phyloP scores from a whole-genome alignment of 2,329 filamentous ascomycete genomes.

The Pseudogymnoascus sp. region DNA sequence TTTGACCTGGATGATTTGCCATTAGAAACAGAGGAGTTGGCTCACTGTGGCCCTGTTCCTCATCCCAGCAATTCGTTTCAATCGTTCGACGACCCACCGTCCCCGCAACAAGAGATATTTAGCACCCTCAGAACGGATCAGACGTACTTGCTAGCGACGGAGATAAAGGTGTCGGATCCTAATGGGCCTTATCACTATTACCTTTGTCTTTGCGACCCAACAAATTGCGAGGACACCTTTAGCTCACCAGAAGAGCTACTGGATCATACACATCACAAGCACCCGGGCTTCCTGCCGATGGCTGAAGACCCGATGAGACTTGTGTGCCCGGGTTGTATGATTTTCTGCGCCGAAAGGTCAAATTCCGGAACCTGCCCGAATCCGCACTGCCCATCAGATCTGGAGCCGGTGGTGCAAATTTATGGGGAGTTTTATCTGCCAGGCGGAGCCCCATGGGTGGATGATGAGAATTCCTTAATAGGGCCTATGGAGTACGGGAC shows the following conservation, averaged over 20 bases:
- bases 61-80: not conserved
- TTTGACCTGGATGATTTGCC: not conserved
- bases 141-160: not conserved
- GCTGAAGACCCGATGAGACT: not conserved
- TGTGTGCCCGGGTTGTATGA: not conserved
- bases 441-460: not conserved
- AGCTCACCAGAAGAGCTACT: not conserved
- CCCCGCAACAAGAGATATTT: not conserved
- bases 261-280: not conserved
- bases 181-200: not conserved
- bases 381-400: not conserved
- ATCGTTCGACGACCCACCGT: not conserved
- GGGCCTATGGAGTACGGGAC: not conserved
- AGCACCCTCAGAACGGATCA: constrained; percentile 1
- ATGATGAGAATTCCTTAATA: not conserved
- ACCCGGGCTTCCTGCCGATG: not conserved
- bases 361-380: not conserved
- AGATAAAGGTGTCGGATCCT: not conserved
- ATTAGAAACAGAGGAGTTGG: not conserved
- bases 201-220: not conserved
- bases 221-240: not conserved
- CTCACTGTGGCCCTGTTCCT: not conserved
- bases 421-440: not conserved
- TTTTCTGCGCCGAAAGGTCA: not conserved
- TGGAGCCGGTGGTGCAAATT: not conserved